These are phyloP conservation scores for Fomitopsis pulvina DNA, from an alignment of 768 basidiomycete genomes.

Conservation along the genomic window DNA sequence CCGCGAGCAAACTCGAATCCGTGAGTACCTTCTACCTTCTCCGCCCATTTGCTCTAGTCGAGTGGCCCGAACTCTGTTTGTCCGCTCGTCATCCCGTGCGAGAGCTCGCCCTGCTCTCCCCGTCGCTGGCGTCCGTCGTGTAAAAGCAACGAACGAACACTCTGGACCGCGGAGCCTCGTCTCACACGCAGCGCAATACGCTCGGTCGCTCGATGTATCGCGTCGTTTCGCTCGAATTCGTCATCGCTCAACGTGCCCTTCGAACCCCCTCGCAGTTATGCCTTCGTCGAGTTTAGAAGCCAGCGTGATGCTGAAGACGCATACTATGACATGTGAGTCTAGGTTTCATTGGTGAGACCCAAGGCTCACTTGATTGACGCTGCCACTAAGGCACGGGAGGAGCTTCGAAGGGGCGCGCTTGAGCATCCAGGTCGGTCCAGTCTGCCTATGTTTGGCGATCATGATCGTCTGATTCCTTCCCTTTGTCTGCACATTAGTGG, in stretches of 20 bases:
- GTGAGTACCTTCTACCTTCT: slow-evolving; percentile 49
- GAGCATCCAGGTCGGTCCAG: slow-evolving; percentile 57
- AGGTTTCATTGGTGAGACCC: too few relatives aligned
- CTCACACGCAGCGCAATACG: slow-evolving; percentile 7
- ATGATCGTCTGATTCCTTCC: background rate
- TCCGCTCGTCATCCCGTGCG: slow-evolving; percentile 6
- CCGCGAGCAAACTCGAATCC: slow-evolving; percentile 68
- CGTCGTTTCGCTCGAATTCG: slow-evolving; percentile 27
- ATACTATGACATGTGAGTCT: slow-evolving; percentile 75
- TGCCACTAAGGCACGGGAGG: slow-evolving; percentile 56
- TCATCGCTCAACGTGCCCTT: slow-evolving; percentile 52
- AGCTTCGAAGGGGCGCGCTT: slow-evolving; percentile 68
- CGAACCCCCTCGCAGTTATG: slow-evolving; percentile 60
- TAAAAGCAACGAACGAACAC: slow-evolving; percentile 1
- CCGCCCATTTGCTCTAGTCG: slow-evolving; percentile 29
- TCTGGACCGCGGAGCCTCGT: slow-evolving; percentile 6
- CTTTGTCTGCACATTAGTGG: slow-evolving; percentile 54
- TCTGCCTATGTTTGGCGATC: background rate
- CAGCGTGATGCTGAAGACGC: slow-evolving; percentile 77
- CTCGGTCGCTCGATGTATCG: slow-evolving; percentile 11
- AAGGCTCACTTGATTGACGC: background rate
- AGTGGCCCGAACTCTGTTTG: slow-evolving; percentile 20
- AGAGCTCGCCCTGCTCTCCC: slow-evolving; percentile 8
- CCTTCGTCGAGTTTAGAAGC: slow-evolving; percentile 80
- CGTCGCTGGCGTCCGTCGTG: slow-evolving; percentile 9